These are phyloP conservation scores for Besnoitia besnoiti DNA, from an alignment of 169 alveolate species.

Conservation along the genomic window DNA sequence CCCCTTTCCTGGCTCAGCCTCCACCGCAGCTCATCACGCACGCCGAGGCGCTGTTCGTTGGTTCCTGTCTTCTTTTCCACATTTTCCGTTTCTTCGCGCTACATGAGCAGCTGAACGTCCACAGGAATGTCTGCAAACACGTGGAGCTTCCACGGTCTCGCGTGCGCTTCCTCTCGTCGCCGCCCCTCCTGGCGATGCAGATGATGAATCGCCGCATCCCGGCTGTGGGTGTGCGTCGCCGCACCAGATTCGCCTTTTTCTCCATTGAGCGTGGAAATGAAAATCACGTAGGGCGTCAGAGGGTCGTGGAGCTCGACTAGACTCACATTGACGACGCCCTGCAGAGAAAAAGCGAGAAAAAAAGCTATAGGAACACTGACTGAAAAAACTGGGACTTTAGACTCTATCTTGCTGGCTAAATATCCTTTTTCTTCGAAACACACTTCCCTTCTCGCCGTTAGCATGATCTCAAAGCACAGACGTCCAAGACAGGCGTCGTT, in stretches of 20 bases:
- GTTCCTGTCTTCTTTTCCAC: neutral
- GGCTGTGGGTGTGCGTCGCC: neutral
- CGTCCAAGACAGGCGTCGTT: too few species aligned
- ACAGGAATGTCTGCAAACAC: neutral
- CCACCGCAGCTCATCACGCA: too few species aligned
- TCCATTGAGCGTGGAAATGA: slow-evolving; percentile 10
- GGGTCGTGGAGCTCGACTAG: neutral
- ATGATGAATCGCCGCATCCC: neutral
- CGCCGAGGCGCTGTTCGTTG: too few species aligned
- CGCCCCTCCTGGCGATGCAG: neutral
- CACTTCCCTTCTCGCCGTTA: too few species aligned
- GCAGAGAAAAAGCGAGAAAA: neutral
- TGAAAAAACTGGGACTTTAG: too few species aligned
- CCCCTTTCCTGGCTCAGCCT: too few species aligned
- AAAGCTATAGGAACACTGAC: too few species aligned
- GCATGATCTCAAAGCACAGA: too few species aligned
- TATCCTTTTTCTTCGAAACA: too few species aligned
- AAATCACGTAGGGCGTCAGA: neutral
- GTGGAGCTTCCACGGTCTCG: neutral
- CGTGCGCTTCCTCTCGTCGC: neutral
- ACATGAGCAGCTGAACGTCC: neutral
- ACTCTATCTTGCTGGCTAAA: too few species aligned
- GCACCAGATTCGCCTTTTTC: neutral
- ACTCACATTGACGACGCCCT: neutral
- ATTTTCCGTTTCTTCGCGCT: neutral